Percentiles rank a stretch among this genome's conserved stretches.
phyloP scores from a whole-genome alignment of 202 grass and related monocot genomes.

The Panicum hallii region DNA sequence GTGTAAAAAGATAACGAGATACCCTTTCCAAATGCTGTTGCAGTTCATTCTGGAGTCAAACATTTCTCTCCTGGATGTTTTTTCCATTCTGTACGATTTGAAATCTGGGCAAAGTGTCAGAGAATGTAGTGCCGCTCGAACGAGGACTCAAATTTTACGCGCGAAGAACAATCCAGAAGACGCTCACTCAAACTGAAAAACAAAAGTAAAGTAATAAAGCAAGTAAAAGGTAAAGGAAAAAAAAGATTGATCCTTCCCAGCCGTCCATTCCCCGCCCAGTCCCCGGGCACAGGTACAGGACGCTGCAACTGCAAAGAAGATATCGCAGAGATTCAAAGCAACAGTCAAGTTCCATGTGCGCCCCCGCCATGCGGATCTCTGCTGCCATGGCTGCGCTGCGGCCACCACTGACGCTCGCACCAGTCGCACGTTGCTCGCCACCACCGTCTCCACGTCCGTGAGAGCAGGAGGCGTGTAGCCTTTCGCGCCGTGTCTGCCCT shows the following conservation, averaged over 20 bases:
- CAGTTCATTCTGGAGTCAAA: too few species aligned
- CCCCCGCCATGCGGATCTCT: slow-evolving; percentile 43
- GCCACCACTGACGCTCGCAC: slow-evolving; percentile 46
- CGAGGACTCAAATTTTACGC: not conserved
- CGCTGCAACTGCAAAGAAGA: not conserved
- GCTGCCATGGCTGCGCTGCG: not conserved
- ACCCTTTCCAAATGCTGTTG: too few species aligned
- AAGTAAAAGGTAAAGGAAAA: not conserved
- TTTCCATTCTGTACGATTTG: not conserved
- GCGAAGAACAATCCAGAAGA: not conserved
- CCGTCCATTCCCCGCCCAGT: slow-evolving; percentile 19
- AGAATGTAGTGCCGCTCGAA: too few species aligned
- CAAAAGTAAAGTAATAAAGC: slow-evolving; percentile 23
- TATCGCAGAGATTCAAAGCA: slow-evolving; percentile 47
- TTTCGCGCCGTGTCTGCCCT: slow-evolving; percentile 33
- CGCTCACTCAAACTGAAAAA: too few species aligned
- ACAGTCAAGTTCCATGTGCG: slow-evolving; percentile 38
- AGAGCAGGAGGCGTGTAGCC: not conserved
- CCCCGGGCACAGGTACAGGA: not conserved
- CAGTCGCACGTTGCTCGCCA: slow-evolving; percentile 43
- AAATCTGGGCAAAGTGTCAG: too few species aligned
- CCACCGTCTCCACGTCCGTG: slow-evolving; percentile 10
- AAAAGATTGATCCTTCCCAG: too few species aligned
- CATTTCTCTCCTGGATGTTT: not conserved
- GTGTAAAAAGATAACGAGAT: not conserved